Percentiles rank a stretch among this genome's conserved stretches.
Evolutionary conservation across 1,284 basidiomycete species (phyloP).

Genomic region (Malassezia dermatis): DNA sequence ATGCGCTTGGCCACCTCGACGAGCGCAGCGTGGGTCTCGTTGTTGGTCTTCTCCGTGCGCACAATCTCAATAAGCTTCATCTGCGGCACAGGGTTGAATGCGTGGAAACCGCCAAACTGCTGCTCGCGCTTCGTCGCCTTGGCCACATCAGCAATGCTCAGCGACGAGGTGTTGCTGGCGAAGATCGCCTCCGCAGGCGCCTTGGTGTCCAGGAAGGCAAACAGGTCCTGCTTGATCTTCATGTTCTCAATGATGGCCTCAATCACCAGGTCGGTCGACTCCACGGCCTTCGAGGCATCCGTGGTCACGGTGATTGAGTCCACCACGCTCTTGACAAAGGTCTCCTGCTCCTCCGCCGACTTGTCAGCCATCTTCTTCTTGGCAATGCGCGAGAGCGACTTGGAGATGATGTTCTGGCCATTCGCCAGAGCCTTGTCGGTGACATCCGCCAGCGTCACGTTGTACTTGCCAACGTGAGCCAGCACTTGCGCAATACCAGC

Average conservation of each 20-base stretch:
- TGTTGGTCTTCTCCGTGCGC: conserved; percentile 51
- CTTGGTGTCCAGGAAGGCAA: conserved; percentile 52
- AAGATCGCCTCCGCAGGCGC: conserved; percentile 53
- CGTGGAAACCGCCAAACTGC: conserved; percentile 52
- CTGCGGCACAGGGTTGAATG: conserved; percentile 52
- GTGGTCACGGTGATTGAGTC: conserved; percentile 52
- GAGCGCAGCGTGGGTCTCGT: conserved; percentile 51
- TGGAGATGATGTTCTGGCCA: conserved; percentile 54
- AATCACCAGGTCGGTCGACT: conserved; percentile 53
- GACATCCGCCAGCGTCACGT: conserved; percentile 49
- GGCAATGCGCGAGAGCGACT: conserved; percentile 53
- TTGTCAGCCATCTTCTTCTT: conserved; percentile 52
- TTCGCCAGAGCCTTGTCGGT: conserved; percentile 50
- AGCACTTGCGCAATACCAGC: conserved; percentile 46
- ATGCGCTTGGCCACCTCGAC: conserved; percentile 52
- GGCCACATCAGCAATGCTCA: conserved; percentile 54
- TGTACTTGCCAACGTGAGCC: conserved; percentile 44
- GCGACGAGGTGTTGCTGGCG: conserved; percentile 55
- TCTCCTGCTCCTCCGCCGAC: conserved; percentile 48
- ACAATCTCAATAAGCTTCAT: conserved; percentile 56
- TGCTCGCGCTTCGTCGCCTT: conserved; percentile 31
- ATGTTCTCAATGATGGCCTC: conserved; percentile 57
- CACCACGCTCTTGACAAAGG: conserved; percentile 49
- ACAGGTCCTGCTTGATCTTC: conserved; percentile 54
- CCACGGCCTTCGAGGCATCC: conserved; percentile 52